These are phyloP conservation scores for Cordyceps fumosorosea DNA, from an alignment of 2,329 filamentous ascomycete species.

Conservation along the genomic window DNA sequence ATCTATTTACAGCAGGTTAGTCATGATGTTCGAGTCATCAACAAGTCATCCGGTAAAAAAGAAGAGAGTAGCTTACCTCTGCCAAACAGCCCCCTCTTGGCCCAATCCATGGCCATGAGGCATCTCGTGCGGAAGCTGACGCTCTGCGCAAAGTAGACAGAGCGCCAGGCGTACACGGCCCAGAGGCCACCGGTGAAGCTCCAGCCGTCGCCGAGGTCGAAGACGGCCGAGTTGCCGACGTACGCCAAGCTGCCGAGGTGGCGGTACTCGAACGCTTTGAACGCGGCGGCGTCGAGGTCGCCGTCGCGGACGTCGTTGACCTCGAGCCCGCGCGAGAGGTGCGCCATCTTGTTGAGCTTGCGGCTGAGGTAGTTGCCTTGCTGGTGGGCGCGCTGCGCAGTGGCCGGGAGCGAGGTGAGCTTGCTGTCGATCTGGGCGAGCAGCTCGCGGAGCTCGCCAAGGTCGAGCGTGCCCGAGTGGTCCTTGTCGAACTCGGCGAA, in stretches of 20 bases:
- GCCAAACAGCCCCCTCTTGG: conserved; percentile 91
- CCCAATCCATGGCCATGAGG: conserved; percentile 96
- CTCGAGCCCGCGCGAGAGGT: conserved; percentile 64
- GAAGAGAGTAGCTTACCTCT: conserved; percentile 60
- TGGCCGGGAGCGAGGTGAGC: conserved; percentile 88
- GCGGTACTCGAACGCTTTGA: conserved; percentile 89
- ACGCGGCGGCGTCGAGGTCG: conserved; percentile 85
- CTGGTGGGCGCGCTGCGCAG: conserved; percentile 92
- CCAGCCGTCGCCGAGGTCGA: conserved; percentile 75
- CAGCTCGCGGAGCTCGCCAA: conserved; percentile 82
- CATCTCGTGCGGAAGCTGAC: conserved; percentile 86
- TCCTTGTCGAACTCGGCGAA: conserved; percentile 92
- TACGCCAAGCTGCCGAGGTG: conserved; percentile 92
- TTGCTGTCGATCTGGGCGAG: conserved; percentile 90
- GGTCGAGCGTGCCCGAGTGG: conserved; percentile 87
- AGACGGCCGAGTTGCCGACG: conserved; percentile 92
- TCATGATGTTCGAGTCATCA: not conserved
- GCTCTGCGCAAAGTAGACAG: conserved; percentile 95
- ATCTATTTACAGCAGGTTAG: conserved; percentile 20
- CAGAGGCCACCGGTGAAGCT: conserved; percentile 76
- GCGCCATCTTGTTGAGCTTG: conserved; percentile 89
- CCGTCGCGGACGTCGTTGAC: conserved; percentile 81
- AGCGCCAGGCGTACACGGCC: conserved; percentile 94
- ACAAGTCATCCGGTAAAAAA: conserved; percentile 15
- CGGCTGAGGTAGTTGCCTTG: conserved; percentile 88